Evolutionary conservation across 805 yeast genomes (phyloP), one percentile per base, ranked within the genome.

Genomic region (Citeromyces matritensis): DNA sequence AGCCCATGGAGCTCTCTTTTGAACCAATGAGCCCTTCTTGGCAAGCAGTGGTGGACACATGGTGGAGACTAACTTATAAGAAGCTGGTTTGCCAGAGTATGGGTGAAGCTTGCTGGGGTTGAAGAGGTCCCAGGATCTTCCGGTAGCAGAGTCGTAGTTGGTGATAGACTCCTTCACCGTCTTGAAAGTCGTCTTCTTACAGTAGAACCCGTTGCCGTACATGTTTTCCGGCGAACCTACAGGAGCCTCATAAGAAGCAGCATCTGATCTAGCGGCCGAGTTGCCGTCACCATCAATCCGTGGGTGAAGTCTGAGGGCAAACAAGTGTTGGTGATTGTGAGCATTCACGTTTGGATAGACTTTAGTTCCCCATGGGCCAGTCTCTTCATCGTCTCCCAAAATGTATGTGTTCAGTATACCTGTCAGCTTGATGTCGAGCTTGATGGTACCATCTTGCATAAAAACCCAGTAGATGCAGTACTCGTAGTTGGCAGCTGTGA

Each of bases 401-500:
- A 69, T 52, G 49, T 62, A 76, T 15, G 93, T 80, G 65, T 79
- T 80, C 57, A 80, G 63, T 39, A 81, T 80, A 57, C 93, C 93
- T 21, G 91, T 79, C 40, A 80, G 67, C 57, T 80, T 74, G 45
- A 80, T 63, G 49, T 80, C 91, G 42, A 80, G 63, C 57, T 75
- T 77, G 55, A 80, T 76, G 30, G 84, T 71, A 49, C 88, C 93
- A 53, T 79, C 91, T 59, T 79, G 85, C 62, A 78, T 68, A 58
- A 80, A 75, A 40, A 63, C 71, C 84, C 85, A 80, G 64, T 80
- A 80, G 49, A 80, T 60, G 57, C 85, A 76, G 63, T 80, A 80
- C 60, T 80, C 93, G 51, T 78, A 78, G 64, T 81, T 80, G 31
- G 86, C 84, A 43, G 88, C 88, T 31, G 93, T 80, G 60, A 80